Evolutionary conservation across 345 rosid species (phyloP).

Genomic region (Eucalyptus marginata): DNA sequence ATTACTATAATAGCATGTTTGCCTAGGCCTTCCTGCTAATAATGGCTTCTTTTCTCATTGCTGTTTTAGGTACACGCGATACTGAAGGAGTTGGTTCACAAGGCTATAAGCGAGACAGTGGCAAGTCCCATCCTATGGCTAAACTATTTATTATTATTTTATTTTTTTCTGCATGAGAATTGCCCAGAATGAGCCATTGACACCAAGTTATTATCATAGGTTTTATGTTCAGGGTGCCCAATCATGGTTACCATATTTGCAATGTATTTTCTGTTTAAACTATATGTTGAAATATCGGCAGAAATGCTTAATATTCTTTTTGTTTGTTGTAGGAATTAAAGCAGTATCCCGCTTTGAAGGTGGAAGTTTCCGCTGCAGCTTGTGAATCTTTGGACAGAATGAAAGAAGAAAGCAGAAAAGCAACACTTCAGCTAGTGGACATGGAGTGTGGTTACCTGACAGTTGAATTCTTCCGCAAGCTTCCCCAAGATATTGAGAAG

Average conservation of each 20-base stretch:
- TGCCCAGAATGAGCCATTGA: not conserved
- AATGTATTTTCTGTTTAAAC: not conserved
- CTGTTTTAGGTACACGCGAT: slow-evolving; percentile 57
- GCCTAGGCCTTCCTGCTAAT: not conserved
- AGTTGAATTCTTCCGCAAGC: slow-evolving; percentile 91
- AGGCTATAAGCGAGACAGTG: slow-evolving; percentile 52
- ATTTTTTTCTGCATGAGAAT: not conserved
- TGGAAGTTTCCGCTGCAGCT: slow-evolving; percentile 81
- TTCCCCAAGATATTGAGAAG: slow-evolving; percentile 92
- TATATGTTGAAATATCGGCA: not conserved
- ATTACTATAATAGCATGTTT: not conserved
- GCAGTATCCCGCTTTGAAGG: slow-evolving; percentile 83
- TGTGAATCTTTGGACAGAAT: slow-evolving; percentile 73
- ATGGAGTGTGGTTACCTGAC: slow-evolving; percentile 93
- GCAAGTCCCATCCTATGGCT: slow-evolving; percentile 18
- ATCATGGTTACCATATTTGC: not conserved
- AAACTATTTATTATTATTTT: not conserved
- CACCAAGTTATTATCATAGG: not conserved
- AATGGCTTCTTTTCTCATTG: not conserved
- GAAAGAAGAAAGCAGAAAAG: slow-evolving; percentile 90
- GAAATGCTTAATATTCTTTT: not conserved
- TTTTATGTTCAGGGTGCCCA: not conserved
- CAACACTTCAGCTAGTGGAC: slow-evolving; percentile 78
- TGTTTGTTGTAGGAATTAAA: slow-evolving; percentile 56
- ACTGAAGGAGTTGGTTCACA: slow-evolving; percentile 80